Percentiles rank a stretch among this genome's conserved stretches.
These are phyloP conservation scores for Metarhizium guizhouense DNA, from an alignment of 2,329 filamentous ascomycete species.

Conservation along the genomic window DNA sequence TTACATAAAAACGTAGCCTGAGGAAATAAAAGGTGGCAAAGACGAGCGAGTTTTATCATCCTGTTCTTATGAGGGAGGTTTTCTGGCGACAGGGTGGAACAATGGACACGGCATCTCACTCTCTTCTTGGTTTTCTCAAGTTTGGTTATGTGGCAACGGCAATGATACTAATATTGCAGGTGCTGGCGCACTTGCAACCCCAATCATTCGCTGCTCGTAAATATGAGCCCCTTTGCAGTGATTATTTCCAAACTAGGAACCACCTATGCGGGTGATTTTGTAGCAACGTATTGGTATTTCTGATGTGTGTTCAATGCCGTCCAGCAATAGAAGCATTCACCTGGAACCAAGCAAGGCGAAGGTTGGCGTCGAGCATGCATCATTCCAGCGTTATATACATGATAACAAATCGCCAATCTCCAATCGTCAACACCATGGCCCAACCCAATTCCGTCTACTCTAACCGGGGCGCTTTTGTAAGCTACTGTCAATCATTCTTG, in stretches of 20 bases:
- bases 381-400: constrained; percentile 10
- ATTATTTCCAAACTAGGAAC: background rate
- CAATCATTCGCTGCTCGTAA: background rate
- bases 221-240: background rate
- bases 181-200: background rate
- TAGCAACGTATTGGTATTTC: background rate
- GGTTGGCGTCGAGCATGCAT: constrained; percentile 4
- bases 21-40: background rate
- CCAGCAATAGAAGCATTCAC: background rate
- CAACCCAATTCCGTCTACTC: constrained; percentile 2
- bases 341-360: background rate
- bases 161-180: background rate
- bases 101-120: background rate
- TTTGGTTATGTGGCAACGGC: background rate
- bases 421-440: background rate
- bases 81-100: background rate
- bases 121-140: background rate
- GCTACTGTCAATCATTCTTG: background rate
- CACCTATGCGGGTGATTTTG: background rate
- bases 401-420: background rate
- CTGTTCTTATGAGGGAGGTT: background rate
- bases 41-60: background rate
- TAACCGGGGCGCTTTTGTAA: background rate
- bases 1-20: background rate
- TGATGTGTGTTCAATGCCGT: background rate